Base-by-base conservation (phyloP, 371 early-diverging fungal species). In the Lichtheimia corymbifera region DNA sequence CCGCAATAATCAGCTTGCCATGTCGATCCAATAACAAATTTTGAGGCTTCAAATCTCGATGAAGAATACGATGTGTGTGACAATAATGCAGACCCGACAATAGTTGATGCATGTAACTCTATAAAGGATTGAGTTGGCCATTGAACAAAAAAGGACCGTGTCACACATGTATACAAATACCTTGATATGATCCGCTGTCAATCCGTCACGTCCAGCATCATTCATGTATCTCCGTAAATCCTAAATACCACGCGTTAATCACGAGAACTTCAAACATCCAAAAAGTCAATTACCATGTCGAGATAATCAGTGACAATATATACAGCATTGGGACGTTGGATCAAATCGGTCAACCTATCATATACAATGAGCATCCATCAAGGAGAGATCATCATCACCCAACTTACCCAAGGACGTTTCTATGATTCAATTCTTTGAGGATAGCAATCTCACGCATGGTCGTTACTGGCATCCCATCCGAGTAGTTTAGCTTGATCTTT, bases 281-380 rank as follows among this genome's bases (percentile, higher is more conserved):
- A 2, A 24, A 24, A 35, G 1, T 30, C 2, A 57, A 35, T 57
- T 72, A 76, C 76, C 53, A 94, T 80, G 61, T 99, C 97, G 53
- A 94, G 74, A 71, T 89, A 99, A 71, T 99, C 99, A 74, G 98
- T 97, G 3, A 98, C 98, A 22, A 99, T 79, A 76, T 95, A 99
- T 20, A 99, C 88, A 67, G 92, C 93, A 24, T 86, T 80, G 45
- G 94, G 93, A 51, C 86, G 88, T 75, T 97, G 92, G 50, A 97
- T 89, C 53, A 98, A 93, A 67, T 99, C 97, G 24, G 91, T 64
- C 54, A 99, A 75, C 51, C 96, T 94, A 75, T 2, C 11, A 13
- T 3, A 56, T 7, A 43, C 12, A 55, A 17, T n/a, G n/a, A 13
- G 18, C n/a, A 59, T 49, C 9, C 27, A 22, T 14, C 13, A 9